Conservation (phyloP, 805 yeast species). For the Wickerhamomyces xylosicus region DNA sequence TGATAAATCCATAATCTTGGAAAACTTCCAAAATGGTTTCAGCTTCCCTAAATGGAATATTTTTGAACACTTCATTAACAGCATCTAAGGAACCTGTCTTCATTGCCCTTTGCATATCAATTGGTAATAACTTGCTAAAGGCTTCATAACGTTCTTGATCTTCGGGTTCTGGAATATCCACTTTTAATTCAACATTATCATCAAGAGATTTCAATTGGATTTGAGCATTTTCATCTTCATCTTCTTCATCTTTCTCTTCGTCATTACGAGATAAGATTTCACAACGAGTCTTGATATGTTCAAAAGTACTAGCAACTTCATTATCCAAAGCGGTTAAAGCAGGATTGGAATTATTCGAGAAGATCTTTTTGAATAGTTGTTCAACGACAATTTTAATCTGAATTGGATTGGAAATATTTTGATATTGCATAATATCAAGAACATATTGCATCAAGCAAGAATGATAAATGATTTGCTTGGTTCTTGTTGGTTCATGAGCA, state of each 20-base stretch:
- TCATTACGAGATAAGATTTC: slow-evolving; percentile 42
- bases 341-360: slow-evolving; percentile 30
- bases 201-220: slow-evolving; percentile 87
- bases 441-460: slow-evolving; percentile 73
- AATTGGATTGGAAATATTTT: slow-evolving; percentile 22
- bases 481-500: slow-evolving; percentile 39
- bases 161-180: slow-evolving; percentile 52
- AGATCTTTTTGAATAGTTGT: slow-evolving; percentile 57
- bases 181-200: slow-evolving; percentile 65
- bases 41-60: slow-evolving; percentile 66
- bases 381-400: slow-evolving; percentile 39
- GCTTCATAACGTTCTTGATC: slow-evolving; percentile 35
- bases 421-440: slow-evolving; percentile 27
- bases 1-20: slow-evolving; percentile 74
- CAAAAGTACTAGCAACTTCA: slow-evolving; percentile 65
- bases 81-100: slow-evolving; percentile 59
- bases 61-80: slow-evolving; percentile 74
- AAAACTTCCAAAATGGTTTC: slow-evolving; percentile 66
- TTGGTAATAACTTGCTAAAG: slow-evolving; percentile 44
- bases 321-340: slow-evolving; percentile 61
- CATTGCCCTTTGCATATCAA: slow-evolving; percentile 66
- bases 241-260: slow-evolving; percentile 24
- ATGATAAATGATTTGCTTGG: slow-evolving; percentile 68
- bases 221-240: slow-evolving; percentile 40
- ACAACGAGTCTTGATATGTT: slow-evolving; percentile 72